phyloP scores from a whole-genome alignment of 176 grass and related monocot genomes.

The Aegilops longissima region DNA sequence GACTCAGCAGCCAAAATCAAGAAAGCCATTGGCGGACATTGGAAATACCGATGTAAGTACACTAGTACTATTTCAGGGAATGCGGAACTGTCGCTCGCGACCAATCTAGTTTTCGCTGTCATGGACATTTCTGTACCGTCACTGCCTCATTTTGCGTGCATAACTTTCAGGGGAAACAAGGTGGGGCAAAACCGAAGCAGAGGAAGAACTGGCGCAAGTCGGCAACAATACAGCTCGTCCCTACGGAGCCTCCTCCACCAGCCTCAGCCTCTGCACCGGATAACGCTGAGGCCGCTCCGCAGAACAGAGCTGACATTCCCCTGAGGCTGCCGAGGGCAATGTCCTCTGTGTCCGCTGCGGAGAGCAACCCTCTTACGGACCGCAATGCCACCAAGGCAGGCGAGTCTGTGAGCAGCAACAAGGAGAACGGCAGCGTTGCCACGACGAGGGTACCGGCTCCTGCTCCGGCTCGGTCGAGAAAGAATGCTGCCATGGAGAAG shows the following conservation, averaged over 20 bases:
- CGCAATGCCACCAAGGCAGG: slow-evolving; percentile 58
- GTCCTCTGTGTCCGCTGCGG: slow-evolving; percentile 44
- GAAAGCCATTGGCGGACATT: slow-evolving; percentile 70
- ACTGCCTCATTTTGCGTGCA: slow-evolving; percentile 29
- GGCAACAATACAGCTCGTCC: slow-evolving; percentile 57
- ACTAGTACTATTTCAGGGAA: neutral
- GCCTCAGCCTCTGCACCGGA: slow-evolving; percentile 18
- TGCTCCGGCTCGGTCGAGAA: neutral
- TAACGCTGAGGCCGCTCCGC: slow-evolving; percentile 34
- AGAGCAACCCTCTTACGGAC: slow-evolving; percentile 56
- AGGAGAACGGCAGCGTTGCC: slow-evolving; percentile 38
- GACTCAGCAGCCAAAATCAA: slow-evolving; percentile 25
- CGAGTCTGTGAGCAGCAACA: slow-evolving; percentile 34
- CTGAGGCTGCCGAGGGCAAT: slow-evolving; percentile 82
- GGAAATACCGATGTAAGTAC: slow-evolving; percentile 51
- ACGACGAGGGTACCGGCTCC: neutral
- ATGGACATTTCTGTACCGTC: neutral
- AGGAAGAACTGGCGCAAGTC: slow-evolving; percentile 85
- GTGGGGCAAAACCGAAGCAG: slow-evolving; percentile 34
- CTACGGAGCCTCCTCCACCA: slow-evolving; percentile 28
- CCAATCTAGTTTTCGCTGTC: neutral
- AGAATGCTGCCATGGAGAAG: slow-evolving; percentile 3
- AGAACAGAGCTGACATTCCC: slow-evolving; percentile 41
- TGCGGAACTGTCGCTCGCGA: neutral
- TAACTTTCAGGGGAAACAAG: slow-evolving; percentile 40